Evolutionary conservation across 2,329 filamentous ascomycete genomes (phyloP).

Genomic region (Monilinia polystroma): DNA sequence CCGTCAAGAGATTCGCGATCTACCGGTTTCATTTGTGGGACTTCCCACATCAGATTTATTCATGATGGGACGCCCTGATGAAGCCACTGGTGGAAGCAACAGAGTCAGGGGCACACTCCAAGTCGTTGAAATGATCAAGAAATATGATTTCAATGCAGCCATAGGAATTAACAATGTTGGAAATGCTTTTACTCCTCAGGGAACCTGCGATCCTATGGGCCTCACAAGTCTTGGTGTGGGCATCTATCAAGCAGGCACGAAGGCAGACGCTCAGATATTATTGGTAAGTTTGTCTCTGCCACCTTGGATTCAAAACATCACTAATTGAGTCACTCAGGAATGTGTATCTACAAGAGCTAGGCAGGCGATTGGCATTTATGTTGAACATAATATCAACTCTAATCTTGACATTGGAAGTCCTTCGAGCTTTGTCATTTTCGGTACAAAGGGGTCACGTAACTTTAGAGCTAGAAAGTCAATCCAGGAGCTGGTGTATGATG

Average conservation of each 20-base stretch:
- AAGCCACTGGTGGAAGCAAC: slow-evolving; percentile 36
- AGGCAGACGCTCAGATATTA: slow-evolving; percentile 56
- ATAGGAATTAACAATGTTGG: slow-evolving; percentile 71
- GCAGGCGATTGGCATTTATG: slow-evolving; percentile 33
- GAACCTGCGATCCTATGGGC: slow-evolving; percentile 62
- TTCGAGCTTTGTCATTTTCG: slow-evolving; percentile 38
- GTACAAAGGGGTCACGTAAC: slow-evolving; percentile 22
- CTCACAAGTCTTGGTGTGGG: slow-evolving; percentile 63
- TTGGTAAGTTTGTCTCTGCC: slow-evolving; percentile 47
- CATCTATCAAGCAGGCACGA: slow-evolving; percentile 65
- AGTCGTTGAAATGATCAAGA: slow-evolving; percentile 58
- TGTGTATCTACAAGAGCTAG: slow-evolving; percentile 39
- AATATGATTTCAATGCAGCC: slow-evolving; percentile 57
- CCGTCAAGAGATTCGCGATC: slow-evolving; percentile 47
- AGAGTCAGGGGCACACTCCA: slow-evolving; percentile 60
- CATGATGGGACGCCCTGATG: slow-evolving; percentile 59
- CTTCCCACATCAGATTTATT: slow-evolving; percentile 70
- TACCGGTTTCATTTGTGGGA: slow-evolving; percentile 66
- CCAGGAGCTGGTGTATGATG: slow-evolving; percentile 38
- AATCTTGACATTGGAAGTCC: slow-evolving; percentile 32
- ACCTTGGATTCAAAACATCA: neutral
- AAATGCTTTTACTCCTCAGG: slow-evolving; percentile 72
- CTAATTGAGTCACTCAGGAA: slow-evolving; percentile 31
- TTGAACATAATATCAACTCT: slow-evolving; percentile 26
- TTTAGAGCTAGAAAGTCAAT: slow-evolving; percentile 36